Conservation (phyloP, 495 filamentous ascomycete genomes). For the Penicillium mononematosum region DNA sequence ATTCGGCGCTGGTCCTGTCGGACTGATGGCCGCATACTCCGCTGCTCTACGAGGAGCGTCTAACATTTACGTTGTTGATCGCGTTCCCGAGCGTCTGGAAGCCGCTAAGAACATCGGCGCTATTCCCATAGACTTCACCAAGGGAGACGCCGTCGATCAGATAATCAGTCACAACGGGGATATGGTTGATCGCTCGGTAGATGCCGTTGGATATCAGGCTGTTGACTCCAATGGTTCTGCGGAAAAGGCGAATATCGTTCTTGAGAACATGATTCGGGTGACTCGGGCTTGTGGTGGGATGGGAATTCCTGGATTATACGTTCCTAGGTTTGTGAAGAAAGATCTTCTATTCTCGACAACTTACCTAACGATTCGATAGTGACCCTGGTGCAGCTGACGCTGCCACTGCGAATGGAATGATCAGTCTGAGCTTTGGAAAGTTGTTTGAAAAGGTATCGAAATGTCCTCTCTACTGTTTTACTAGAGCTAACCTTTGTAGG, state of each 20-base stretch:
- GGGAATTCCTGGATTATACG: constrained; percentile 47
- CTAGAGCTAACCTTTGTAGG: constrained; percentile 25
- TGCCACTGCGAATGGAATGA: constrained; percentile 50
- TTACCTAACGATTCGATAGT: constrained; percentile 10
- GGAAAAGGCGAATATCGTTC: constrained; percentile 44
- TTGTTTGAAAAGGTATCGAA: constrained; percentile 56
- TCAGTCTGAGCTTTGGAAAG: constrained; percentile 59
- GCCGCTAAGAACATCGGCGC: constrained; percentile 54
- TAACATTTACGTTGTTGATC: constrained; percentile 54
- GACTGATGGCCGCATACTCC: constrained; percentile 58
- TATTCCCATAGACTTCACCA: constrained; percentile 39
- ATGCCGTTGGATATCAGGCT: constrained; percentile 57
- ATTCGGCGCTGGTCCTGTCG: constrained; percentile 52
- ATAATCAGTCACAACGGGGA: constrained; percentile 36
- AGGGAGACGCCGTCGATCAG: constrained; percentile 39
- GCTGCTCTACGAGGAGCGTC: constrained; percentile 53
- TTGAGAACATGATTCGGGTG: constrained; percentile 49
- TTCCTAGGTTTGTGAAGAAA: constrained; percentile 29
- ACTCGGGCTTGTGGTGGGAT: constrained; percentile 49
- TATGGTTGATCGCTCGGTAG: constrained; percentile 53
- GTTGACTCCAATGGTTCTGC: constrained; percentile 40
- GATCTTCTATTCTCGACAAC: neutral
- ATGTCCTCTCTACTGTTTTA: neutral
- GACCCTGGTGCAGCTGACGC: constrained; percentile 48
- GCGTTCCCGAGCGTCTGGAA: constrained; percentile 50